Evolutionary conservation across 202 grass and related monocot species (phyloP).

Genomic region (Tripidium arundinaceum): DNA sequence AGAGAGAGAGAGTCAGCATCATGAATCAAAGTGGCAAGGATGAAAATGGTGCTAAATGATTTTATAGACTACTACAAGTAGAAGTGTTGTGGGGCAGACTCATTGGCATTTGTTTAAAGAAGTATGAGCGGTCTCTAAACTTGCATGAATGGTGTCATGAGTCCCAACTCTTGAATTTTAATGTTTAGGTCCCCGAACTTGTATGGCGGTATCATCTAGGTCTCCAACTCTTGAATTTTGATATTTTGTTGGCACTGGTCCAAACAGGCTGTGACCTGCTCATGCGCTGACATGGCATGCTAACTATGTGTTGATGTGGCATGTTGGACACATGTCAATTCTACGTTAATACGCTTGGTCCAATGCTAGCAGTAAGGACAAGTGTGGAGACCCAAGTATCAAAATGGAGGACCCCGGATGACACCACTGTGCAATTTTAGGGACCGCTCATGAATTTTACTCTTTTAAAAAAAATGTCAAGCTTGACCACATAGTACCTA

Average conservation of each 20-base stretch:
- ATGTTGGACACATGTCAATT: not conserved
- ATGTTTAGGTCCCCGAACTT: not conserved
- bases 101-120: not conserved
- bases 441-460: not conserved
- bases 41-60: constrained; percentile 6
- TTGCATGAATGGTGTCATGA: no score
- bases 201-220: no score
- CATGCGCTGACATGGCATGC: not conserved
- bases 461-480: not conserved
- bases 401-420: not conserved
- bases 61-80: not conserved
- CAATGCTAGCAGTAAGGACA: not conserved
- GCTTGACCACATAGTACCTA: not conserved
- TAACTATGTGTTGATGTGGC: not conserved
- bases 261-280: not conserved
- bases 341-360: not conserved
- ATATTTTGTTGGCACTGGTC: not conserved
- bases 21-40: constrained; percentile 2
- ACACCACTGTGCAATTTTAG: not conserved
- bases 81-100: not conserved
- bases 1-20: no score
- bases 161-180: not conserved
- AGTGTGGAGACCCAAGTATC: not conserved
- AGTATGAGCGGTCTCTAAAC: not conserved
- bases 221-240: no score